Evolutionary conservation across 1,139 yeast species (phyloP), one percentile per base, ranked within the genome.

Genomic region (Spathaspora sp.): DNA sequence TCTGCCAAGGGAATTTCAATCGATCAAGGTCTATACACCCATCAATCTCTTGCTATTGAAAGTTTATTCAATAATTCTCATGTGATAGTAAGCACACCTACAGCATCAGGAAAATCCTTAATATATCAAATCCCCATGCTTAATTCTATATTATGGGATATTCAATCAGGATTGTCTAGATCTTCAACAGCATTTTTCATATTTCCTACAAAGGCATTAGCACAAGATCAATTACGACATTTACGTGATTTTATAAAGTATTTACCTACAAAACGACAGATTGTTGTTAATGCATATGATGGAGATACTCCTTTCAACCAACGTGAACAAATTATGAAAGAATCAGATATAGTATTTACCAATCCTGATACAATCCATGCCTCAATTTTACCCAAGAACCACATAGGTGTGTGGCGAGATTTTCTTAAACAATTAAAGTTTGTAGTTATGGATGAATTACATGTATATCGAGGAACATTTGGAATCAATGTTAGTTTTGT

Each of bases 121-220:
- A 86, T 95, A 27, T 93, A 90, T 59, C 99, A 93, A 63, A 66
- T 90, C 2, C 96, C 98, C 0, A 89, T 93, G 3, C 63, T 91
- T 8, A 78, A 80, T 46, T 78, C 80, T 3, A 74, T 79, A 6
- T 67, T 87, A 0, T 66, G 74, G 70, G 69, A 72, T 44, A 57
- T 64, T 6, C 53, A 58, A 16, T 49, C 52, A 24, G 64, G 64
- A 0, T 39, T 46, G n/a, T 52, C 48, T 16, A 52, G 76, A 16
- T 39, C 53, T 0, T 56, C 72, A 16, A 87, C 96, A 0, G 89
- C 96, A 2, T 74, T 95, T 69, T 89, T 88, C 56, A 83, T 93
- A 7, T 93, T 93, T 58, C 99, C 99, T 1, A 93, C 99, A 0
- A 93, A 93, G 59, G 99, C 99, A 0, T 71, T 93, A 42, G 98